Evolutionary conservation across 805 yeast species (phyloP), one percentile per base, ranked within the genome.

Genomic region (Suhomyces vadensis): DNA sequence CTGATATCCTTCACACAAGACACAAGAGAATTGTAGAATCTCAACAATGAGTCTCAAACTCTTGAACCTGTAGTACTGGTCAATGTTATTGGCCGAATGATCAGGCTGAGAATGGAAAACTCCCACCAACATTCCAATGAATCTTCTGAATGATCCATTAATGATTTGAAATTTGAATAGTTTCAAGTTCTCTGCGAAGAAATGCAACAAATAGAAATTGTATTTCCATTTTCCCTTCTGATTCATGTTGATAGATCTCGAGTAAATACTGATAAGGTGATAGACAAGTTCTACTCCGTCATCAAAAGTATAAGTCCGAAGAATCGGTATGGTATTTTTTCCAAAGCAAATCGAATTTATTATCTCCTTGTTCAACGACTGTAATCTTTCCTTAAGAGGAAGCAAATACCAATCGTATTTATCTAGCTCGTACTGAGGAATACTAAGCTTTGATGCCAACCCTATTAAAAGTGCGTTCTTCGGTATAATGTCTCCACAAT

Each of bases 1-100:
- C 33, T 56, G 60, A 44, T 58, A 71, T 1, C 76, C 76, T 21
- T 67, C 69, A 49, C 56, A 69, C 2, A 61, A 21, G 4, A 50
- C 39, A 24, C 38, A 52, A 6, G 63, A 44, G 25, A 57, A 43
- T 9, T 37, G 27, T 11, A 64, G 46, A 3, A 69, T 56, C 9
- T 37, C 29, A 11, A 42, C 39, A 8, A 46, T 49, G 17, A 35
- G 41, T 8, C 17, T 20, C 23, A 49, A 29, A 4, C 37, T 21
- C 27, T 43, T 47, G 20, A 41, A 21, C 27, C 43, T 31, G 24
- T 31, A 41, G 27, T 41, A 44, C 24, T 8, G 37, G 22, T 46
- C 23, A 9, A 20, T 31, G 19, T 14, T 21, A 35, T 36, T 37
- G n/a, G 44, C 27, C 7, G 9, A 29, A 5, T 10, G 14, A 5